Percentiles rank a stretch among this genome's conserved stretches.
Conservation (phyloP, 176 grass and related monocot species). For the Leersia perrieri region DNA sequence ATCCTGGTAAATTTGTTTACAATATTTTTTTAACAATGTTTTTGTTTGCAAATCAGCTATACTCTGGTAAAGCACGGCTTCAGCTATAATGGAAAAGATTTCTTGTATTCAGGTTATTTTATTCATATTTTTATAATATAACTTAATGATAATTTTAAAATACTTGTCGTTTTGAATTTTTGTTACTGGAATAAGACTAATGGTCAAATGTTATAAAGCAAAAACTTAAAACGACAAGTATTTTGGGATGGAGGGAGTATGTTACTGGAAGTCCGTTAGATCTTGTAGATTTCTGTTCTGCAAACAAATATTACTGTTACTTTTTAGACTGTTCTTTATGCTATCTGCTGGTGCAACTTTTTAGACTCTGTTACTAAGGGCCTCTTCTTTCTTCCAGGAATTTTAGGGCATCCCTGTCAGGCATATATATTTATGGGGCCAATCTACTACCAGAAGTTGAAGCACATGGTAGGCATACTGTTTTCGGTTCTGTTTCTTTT, state of each 20-base stretch:
- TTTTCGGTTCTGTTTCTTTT: slow-evolving; percentile 10
- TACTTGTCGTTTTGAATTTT: too few species aligned
- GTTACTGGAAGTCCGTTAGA: too few species aligned
- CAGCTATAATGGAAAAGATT: slow-evolving; percentile 96
- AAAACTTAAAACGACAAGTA: too few species aligned
- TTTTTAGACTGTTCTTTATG: background rate
- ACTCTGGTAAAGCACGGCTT: slow-evolving; percentile 86
- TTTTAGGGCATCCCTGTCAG: slow-evolving; percentile 82
- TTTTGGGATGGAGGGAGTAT: too few species aligned
- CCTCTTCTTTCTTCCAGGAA: slow-evolving; percentile 55
- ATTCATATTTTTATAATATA: background rate
- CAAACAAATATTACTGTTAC: background rate
- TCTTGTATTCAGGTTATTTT: slow-evolving; percentile 82
- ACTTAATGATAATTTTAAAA: background rate
- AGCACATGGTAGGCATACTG: slow-evolving; percentile 79
- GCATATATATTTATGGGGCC: slow-evolving; percentile 98
- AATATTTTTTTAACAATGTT: slow-evolving; percentile 1
- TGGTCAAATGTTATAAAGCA: too few species aligned
- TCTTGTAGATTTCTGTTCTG: background rate
- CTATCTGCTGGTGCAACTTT: background rate
- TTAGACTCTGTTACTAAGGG: background rate
- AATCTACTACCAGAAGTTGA: slow-evolving; percentile 97
- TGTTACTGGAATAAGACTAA: slow-evolving; percentile 19
- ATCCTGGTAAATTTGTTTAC: background rate
- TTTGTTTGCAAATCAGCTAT: slow-evolving; percentile 50